Base-by-base conservation (phyloP, 2,329 filamentous ascomycete genomes). In the Aspergillus fructus region DNA sequence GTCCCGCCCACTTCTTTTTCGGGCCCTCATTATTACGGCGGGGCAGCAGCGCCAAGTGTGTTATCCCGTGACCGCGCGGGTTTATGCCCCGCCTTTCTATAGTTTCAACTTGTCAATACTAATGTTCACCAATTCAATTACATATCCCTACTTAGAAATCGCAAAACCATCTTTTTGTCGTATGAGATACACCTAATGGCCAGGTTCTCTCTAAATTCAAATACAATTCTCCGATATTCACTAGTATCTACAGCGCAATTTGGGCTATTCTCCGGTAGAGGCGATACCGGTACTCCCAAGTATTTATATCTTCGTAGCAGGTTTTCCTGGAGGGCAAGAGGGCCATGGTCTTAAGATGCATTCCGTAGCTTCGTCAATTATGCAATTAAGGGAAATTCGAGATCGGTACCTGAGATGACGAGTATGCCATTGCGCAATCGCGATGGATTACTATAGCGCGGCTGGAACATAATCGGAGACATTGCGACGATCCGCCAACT, bases 1-100 rank as follows among this genome's bases (percentile, higher is more conserved):
- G 24, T 51, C 55, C 63, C 48, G 60, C 62, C 68, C 64, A 70
- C 66, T 66, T 67, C 69, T 68, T 68, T 68, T 68, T 69, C 60
- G 62, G 62, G 58, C 51, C 39, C 59, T 54, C 53, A 59, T 64
- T 56, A 49, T 68, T 64, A 62, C 70, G 70, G 69, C 24, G 58
- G 52, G 53, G 51, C 53, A 49, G n/a, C 57, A 34, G 15, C 55
- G 67, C 70, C 69, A 71, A 15, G 49, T 19, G 15, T 19, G 65
- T 40, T 21, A 45, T 64, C 64, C 53, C 62, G 64, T 66, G 64
- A 66, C 59, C 30, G 27, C 9, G 27, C 39, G 7, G 23, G 15
- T n/a, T n/a, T 46, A 23, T 59, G 55, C 63, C 62, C 62, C 63
- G 61, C 64, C 54, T 58, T 57, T 53, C 27, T 24, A 39, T 51